Conservation (phyloP, 169 alveolate species). For the Theileria equi region DNA sequence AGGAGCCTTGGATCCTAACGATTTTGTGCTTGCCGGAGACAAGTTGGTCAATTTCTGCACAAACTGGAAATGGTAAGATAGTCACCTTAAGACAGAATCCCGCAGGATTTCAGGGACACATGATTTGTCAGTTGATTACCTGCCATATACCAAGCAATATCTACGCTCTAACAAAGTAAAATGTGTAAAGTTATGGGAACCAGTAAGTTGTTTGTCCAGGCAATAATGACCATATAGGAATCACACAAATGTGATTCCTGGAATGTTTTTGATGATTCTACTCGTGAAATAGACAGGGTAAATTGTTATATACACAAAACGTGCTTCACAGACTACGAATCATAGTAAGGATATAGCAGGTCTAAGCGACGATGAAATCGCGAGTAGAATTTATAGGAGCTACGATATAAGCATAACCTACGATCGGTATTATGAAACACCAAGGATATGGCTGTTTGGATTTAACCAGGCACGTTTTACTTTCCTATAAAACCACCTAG, state of each 20-base stretch:
- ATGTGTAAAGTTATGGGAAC: slow-evolving; percentile 2
- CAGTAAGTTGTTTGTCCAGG: slow-evolving; percentile 1
- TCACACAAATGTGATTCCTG: slow-evolving; percentile 6
- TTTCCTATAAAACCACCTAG: not conserved
- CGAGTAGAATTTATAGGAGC: not conserved
- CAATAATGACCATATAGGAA: slow-evolving; percentile 16
- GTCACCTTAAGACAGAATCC: not conserved
- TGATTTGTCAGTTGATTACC: slow-evolving; percentile 9
- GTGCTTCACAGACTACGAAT: not conserved
- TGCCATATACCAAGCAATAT: slow-evolving; percentile 41
- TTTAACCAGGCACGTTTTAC: slow-evolving; percentile 27
- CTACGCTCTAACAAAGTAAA: slow-evolving; percentile 13
- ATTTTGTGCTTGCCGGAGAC: slow-evolving; percentile 49
- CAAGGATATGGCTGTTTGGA: slow-evolving; percentile 61
- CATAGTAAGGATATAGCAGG: not conserved
- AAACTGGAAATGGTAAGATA: slow-evolving; percentile 57
- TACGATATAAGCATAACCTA: slow-evolving; percentile 55
- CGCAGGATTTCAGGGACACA: slow-evolving; percentile 22
- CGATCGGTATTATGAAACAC: slow-evolving; percentile 56
- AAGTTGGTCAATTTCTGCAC: slow-evolving; percentile 7
- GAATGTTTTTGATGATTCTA: slow-evolving; percentile 13
- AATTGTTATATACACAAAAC: not conserved
- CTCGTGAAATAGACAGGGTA: slow-evolving; percentile 14
- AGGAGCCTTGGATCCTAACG: slow-evolving; percentile 45
- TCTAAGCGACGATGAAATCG: slow-evolving; percentile 13